phyloP scores from a whole-genome alignment of 768 basidiomycete species.

The Termitomyces sp. region DNA sequence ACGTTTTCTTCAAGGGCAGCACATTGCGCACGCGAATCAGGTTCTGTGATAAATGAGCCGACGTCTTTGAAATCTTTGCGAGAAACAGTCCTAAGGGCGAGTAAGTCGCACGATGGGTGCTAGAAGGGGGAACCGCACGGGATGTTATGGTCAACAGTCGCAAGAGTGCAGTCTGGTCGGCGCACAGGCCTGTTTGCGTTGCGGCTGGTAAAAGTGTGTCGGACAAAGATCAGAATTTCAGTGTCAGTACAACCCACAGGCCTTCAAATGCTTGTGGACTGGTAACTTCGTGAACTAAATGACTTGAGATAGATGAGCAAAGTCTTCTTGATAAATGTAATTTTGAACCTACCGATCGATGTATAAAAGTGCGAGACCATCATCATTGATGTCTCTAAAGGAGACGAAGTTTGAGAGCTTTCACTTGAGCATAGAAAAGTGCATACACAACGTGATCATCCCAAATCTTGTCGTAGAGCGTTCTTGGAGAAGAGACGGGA shows the following conservation, averaged over 20 bases:
- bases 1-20: slow-evolving; percentile 83
- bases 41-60: slow-evolving; percentile 71
- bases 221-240: slow-evolving; percentile 2
- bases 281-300: slow-evolving; percentile 87
- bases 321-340: neutral
- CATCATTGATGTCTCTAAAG: slow-evolving; percentile 61
- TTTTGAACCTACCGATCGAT: slow-evolving; percentile 59
- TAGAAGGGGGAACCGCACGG: slow-evolving; percentile 46
- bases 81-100: slow-evolving; percentile 51
- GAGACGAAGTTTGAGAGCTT: slow-evolving; percentile 7
- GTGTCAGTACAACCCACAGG: slow-evolving; percentile 40
- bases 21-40: slow-evolving; percentile 82
- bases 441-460: slow-evolving; percentile 92
- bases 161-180: slow-evolving; percentile 83
- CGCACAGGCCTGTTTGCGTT: slow-evolving; percentile 74
- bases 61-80: slow-evolving; percentile 73
- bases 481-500: slow-evolving; percentile 55
- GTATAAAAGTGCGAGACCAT: slow-evolving; percentile 77
- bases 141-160: slow-evolving; percentile 85
- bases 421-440: neutral
- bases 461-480: slow-evolving; percentile 97
- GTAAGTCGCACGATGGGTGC: neutral
- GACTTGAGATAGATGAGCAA: slow-evolving; percentile 23
- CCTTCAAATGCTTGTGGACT: slow-evolving; percentile 91
- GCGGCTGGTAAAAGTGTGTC: slow-evolving; percentile 35